phyloP scores from a whole-genome alignment of 352 stramenopile species.

The Globisporangium radiosum region DNA sequence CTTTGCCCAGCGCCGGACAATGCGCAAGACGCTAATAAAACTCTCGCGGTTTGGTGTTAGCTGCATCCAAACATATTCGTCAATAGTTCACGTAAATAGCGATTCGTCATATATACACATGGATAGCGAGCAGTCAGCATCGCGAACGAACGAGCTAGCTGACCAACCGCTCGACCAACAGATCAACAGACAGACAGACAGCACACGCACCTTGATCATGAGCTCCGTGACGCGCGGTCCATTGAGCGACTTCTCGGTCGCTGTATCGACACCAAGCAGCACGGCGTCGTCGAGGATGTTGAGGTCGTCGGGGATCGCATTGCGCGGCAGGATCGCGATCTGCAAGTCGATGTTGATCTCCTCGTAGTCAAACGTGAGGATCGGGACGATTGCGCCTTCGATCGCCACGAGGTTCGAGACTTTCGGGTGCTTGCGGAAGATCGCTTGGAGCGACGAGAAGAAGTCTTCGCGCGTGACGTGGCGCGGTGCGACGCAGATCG shows the following conservation, averaged over 20 bases:
- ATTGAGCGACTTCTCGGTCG: conserved; percentile 88
- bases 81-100: not conserved
- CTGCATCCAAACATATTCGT: conserved; percentile 12
- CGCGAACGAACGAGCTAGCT: too few species aligned
- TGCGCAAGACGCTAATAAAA: conserved; percentile 85
- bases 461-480: conserved; percentile 95
- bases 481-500: conserved; percentile 95
- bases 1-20: conserved; percentile 87
- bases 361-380: conserved; percentile 98
- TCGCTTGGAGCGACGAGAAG: conserved; percentile 91
- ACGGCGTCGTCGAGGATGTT: conserved; percentile 91
- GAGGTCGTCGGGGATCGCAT: conserved; percentile 84
- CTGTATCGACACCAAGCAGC: conserved; percentile 78
- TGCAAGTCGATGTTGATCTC: conserved; percentile 99
- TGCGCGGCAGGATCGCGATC: conserved; percentile 92
- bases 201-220: conserved; percentile 72
- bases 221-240: conserved; percentile 88
- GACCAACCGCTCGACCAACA: too few species aligned
- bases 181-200: too few species aligned
- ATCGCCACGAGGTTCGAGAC: conserved; percentile 86
- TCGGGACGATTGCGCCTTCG: conserved; percentile 91
- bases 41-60: conserved; percentile 80
- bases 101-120: not conserved
- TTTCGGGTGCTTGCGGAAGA: conserved; percentile 90
- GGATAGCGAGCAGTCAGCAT: not conserved